Evolutionary conservation across 306 rosid genomes (phyloP).

Genomic region (Fagus crenata): DNA sequence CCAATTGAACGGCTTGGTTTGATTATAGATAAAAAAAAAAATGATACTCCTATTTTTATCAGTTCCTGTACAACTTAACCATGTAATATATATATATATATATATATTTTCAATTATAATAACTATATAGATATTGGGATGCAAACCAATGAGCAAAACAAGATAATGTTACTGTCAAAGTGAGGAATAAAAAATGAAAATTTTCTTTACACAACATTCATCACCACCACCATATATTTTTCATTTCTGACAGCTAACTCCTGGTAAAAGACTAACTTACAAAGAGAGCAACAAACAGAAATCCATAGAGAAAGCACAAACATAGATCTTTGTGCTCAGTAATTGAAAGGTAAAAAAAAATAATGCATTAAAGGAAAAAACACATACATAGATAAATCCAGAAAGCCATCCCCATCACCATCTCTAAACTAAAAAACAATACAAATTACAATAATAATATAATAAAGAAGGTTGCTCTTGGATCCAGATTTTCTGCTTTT

Average conservation of each 20-base stretch:
- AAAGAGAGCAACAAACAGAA: slow-evolving; percentile 35
- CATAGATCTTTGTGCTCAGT: slow-evolving; percentile 35
- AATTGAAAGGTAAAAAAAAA: slow-evolving; percentile 30
- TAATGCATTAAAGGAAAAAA: slow-evolving; percentile 22
- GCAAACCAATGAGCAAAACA: slow-evolving; percentile 12
- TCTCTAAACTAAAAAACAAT: slow-evolving; percentile 48
- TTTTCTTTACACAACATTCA: slow-evolving; percentile 37
- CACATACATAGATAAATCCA: slow-evolving; percentile 25
- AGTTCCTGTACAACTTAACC: slow-evolving; percentile 20
- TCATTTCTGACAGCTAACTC: slow-evolving; percentile 32
- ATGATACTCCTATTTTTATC: slow-evolving; percentile 23
- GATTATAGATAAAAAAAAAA: slow-evolving; percentile 26
- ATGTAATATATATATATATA: too few species aligned
- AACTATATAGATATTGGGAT: slow-evolving; percentile 23
- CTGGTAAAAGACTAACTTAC: slow-evolving; percentile 30
- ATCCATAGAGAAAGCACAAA: slow-evolving; percentile 31
- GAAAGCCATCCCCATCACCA: slow-evolving; percentile 36
- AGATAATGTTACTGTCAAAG: slow-evolving; percentile 33
- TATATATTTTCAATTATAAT: slow-evolving; percentile 21
- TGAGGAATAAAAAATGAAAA: slow-evolving; percentile 33
- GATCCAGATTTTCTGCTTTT: slow-evolving; percentile 58
- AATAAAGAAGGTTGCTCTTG: slow-evolving; percentile 38
- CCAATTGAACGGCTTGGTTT: slow-evolving; percentile 25
- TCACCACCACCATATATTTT: slow-evolving; percentile 21
- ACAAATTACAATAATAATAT: slow-evolving; percentile 43